Base-by-base conservation (phyloP, 2,329 filamentous ascomycete species). In the Venturia carpophila region DNA sequence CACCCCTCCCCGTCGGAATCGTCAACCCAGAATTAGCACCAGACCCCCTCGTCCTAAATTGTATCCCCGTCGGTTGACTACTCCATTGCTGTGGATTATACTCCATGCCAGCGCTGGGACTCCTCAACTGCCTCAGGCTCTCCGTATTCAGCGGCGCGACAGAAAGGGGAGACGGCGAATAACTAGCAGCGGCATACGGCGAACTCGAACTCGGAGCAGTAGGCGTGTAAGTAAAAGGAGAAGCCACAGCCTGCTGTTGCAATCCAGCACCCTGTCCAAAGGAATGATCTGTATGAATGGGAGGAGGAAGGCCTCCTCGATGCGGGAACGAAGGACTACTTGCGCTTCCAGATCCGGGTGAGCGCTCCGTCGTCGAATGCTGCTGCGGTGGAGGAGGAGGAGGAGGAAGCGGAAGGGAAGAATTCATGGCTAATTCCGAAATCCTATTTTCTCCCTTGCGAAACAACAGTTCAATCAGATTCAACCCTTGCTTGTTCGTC, bases 21-120 rank as follows among this genome's bases (percentile, higher is more conserved):
- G 58, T 63, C 27, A 63, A 43, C 5, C 27, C 62, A 62, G 64
- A 61, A 43, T 60, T 60, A 5, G 21, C 39, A 27, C 24, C 41
- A 45, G 37, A 5, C 11, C 60, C 60, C 5, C 60, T 39, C 30
- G 52, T 3, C 30, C 52, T 34, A 21, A 58, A 58, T 27, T 58
- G 52, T 19, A 58, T 37, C 52, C 52, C 52, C 3, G 52, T 58
- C 13, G 52, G 52, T 37, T 58, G 52, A 58, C 64, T 55, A 34
- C 39, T 56, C 64, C 64, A 66, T 63, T 62, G 58, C 60, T 62
- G 60, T 3, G 64, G 64, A 19, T 66, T 66, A 63, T 66, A 66
- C 60, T 66, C 64, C 43, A 58, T 60, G 3, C 55, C 49, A 17
- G 39, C 43, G 21, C 9, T 15, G 5, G 52, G 39, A 61, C 24